Conservation (phyloP, 352 stramenopile genomes). For the Globisporangium abappressorium region DNA sequence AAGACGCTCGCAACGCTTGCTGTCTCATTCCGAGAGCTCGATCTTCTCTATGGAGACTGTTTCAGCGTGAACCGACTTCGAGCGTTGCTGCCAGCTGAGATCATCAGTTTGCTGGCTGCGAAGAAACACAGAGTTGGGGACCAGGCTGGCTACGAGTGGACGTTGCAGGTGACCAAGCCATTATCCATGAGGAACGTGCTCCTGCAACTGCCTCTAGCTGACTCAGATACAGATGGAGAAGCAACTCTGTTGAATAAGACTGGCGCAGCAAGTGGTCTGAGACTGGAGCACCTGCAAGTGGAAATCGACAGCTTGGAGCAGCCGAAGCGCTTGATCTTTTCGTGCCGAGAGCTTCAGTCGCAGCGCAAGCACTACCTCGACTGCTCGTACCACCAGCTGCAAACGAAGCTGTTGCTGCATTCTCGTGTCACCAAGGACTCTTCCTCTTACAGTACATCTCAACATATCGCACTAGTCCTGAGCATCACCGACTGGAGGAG, state of each 20-base stretch:
- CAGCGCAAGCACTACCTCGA: conserved; percentile 44
- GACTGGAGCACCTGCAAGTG: conserved; percentile 35
- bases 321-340: conserved; percentile 49
- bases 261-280: conserved; percentile 5
- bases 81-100: neutral
- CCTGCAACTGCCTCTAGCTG: neutral
- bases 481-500: conserved; percentile 29
- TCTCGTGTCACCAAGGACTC: neutral
- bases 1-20: neutral
- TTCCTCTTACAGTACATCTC: neutral
- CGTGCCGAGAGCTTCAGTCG: conserved; percentile 44
- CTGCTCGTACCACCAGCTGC: conserved; percentile 37
- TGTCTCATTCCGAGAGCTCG: conserved; percentile 11
- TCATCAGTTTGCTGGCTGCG: neutral
- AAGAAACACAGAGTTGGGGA: neutral
- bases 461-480: neutral
- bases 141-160: neutral
- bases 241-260: neutral
- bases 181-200: conserved; percentile 13
- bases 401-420: conserved; percentile 11
- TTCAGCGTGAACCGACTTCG: neutral
- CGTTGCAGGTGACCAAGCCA: conserved; percentile 5
- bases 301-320: conserved; percentile 39
- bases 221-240: neutral
- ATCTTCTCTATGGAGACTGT: conserved; percentile 13